Percentiles rank a stretch among this genome's conserved stretches.
These are phyloP conservation scores for Aschersonia sp. DNA, from an alignment of 2,329 filamentous ascomycete genomes.

Conservation along the genomic window DNA sequence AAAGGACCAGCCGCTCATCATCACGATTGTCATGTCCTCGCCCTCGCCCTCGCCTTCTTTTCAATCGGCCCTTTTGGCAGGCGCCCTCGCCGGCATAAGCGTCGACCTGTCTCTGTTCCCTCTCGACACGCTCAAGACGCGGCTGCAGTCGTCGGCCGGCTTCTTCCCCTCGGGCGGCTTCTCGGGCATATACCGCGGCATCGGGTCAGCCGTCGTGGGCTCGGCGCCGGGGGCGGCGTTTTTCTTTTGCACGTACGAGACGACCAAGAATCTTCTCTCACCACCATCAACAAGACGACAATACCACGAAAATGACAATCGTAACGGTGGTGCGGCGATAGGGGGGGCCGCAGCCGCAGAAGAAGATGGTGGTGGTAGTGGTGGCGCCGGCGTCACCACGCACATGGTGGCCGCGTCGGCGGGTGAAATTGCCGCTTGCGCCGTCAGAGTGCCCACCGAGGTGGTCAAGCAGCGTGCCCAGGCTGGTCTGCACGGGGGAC, in stretches of 20 bases:
- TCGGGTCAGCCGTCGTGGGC: slow-evolving; percentile 78
- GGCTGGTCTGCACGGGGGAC: slow-evolving; percentile 65
- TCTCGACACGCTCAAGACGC: slow-evolving; percentile 96
- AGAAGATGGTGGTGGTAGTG: not conserved
- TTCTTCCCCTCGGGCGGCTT: slow-evolving; percentile 80
- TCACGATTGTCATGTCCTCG: no score
- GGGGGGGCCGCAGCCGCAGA: no score
- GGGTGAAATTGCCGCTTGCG: slow-evolving; percentile 85
- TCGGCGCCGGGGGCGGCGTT: slow-evolving; percentile 88
- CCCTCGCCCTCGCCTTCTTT: slow-evolving; percentile 24
- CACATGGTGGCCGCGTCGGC: slow-evolving; percentile 79
- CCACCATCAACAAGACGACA: no score
- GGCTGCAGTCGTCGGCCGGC: slow-evolving; percentile 68
- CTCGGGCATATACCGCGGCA: slow-evolving; percentile 80
- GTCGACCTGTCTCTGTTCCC: slow-evolving; percentile 95
- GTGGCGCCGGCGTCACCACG: slow-evolving; percentile 28
- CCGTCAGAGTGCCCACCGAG: slow-evolving; percentile 85
- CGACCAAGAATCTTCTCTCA: slow-evolving; percentile 34
- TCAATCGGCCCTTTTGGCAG: slow-evolving; percentile 55
- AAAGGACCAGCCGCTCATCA: no score
- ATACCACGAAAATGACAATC: no score
- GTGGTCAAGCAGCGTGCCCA: slow-evolving; percentile 96
- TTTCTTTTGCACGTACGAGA: slow-evolving; percentile 94
- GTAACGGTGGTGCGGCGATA: no score
- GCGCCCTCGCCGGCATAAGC: slow-evolving; percentile 82